Base-by-base conservation (phyloP, 176 grass and related monocot genomes). In the Paspalum notatum region DNA sequence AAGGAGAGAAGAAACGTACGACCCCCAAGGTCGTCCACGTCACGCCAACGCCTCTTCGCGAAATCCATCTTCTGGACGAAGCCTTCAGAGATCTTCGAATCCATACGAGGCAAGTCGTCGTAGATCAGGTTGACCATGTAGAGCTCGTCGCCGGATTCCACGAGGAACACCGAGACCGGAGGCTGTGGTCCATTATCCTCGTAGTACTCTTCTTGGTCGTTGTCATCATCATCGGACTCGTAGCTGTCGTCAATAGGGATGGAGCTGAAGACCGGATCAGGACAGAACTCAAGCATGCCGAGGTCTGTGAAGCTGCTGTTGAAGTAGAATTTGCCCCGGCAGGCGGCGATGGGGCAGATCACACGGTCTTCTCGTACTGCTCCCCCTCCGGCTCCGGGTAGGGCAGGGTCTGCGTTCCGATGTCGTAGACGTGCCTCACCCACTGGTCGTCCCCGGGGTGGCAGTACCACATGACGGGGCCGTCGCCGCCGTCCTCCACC, bases 121-220 rank as follows among this genome's bases (percentile, higher is more conserved):
- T n/a, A n/a, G n/a, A n/a, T n/a, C n/a, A n/a, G n/a, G 6, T 4
- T 46, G 3, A 55, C 39, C 39, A 32, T 81, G 78, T 71, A 71
- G 78, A 81, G 66, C 41, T 81, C 66, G 16, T 52, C 53, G 17
- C 15, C 3, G 7, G 78, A 81, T 17, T 81, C 78, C 78, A 81
- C 53, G 1, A 81, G 24, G 10, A 15, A 26, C 15, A n/a, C n/a
- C n/a, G n/a, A n/a, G n/a, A n/a, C n/a, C n/a, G n/a, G n/a, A n/a
- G n/a, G n/a, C n/a, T n/a, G n/a, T n/a, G n/a, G n/a, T n/a, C n/a
- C n/a, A n/a, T n/a, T n/a, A n/a, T n/a, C n/a, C n/a, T n/a, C n/a
- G n/a, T n/a, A n/a, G n/a, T n/a, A n/a, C n/a, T n/a, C n/a, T n/a
- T n/a, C n/a, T n/a, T n/a, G n/a, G n/a, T n/a, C n/a, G n/a, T n/a